Conservation (phyloP, 805 yeast genomes). For the Candida jianshihensis region DNA sequence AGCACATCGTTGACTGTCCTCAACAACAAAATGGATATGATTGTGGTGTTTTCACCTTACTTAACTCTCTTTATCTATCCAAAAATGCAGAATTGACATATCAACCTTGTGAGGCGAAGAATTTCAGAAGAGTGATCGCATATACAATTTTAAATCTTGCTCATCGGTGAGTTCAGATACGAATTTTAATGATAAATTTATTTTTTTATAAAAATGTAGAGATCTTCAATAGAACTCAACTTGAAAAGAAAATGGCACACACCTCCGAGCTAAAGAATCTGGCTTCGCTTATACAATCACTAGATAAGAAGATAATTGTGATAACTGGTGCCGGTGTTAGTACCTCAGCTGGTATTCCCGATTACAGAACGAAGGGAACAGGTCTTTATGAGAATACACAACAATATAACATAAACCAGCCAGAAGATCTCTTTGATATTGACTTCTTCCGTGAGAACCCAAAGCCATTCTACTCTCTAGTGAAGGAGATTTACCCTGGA, state of each 20-base stretch:
- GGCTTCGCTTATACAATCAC: conserved; percentile 5
- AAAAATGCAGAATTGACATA: conserved; percentile 44
- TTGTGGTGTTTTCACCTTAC: conserved; percentile 91
- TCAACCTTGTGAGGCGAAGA: conserved; percentile 61
- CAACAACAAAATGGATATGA: conserved; percentile 87
- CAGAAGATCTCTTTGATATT: conserved; percentile 94
- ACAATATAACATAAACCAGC: conserved; percentile 71
- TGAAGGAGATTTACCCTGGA: conserved; percentile 84
- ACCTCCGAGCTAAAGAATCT: conserved; percentile 1
- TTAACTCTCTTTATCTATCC: conserved; percentile 60
- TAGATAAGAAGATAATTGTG: conserved; percentile 41
- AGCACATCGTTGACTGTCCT: conserved; percentile 47
- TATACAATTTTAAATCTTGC: conserved; percentile 9
- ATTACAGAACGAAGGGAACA: conserved; percentile 85
- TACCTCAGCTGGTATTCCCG: conserved; percentile 92
- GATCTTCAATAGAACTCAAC: too few relatives aligned
- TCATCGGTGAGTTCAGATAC: neutral
- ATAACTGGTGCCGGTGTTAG: conserved; percentile 93
- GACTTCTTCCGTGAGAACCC: conserved; percentile 74
- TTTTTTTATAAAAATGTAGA: too few relatives aligned
- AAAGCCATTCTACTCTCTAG: conserved; percentile 75
- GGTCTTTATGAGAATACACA: conserved; percentile 80
- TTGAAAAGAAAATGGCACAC: neutral
- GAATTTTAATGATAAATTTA: too few relatives aligned
- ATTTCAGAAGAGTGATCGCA: conserved; percentile 45